Evolutionary conservation across 2,329 filamentous ascomycete species (phyloP).

Genomic region (Albophoma yamanashiensis): DNA sequence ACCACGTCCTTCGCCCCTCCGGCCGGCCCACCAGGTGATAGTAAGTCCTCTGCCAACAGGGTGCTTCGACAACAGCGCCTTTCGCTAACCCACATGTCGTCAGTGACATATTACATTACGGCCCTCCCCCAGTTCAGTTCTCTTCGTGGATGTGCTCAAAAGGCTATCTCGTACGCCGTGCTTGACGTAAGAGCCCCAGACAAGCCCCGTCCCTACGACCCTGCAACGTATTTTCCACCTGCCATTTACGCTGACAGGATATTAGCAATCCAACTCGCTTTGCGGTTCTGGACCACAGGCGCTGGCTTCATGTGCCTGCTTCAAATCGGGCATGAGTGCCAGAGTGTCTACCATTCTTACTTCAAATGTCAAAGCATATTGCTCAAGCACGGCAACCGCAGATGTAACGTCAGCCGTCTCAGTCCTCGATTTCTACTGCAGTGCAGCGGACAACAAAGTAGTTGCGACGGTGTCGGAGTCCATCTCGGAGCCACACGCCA

Average conservation of each 20-base stretch:
- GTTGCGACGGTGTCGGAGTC: constrained; percentile 31
- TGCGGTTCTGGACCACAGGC: constrained; percentile 36
- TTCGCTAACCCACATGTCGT: neutral
- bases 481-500: constrained; percentile 6
- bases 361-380: constrained; percentile 31
- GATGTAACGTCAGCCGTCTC: constrained; percentile 34
- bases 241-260: constrained; percentile 7
- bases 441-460: constrained; percentile 31
- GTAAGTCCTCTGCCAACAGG: constrained; percentile 20
- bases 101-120: constrained; percentile 45
- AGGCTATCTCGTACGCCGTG: constrained; percentile 30
- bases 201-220: neutral
- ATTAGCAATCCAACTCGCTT: constrained; percentile 19
- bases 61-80: too few relatives aligned
- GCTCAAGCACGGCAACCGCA: constrained; percentile 29
- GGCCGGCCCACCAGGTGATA: constrained; percentile 37
- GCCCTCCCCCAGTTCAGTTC: constrained; percentile 34
- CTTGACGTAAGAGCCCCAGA: constrained; percentile 20
- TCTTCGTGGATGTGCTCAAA: constrained; percentile 33
- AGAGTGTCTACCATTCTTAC: constrained; percentile 31
- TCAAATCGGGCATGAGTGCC: constrained; percentile 36
- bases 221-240: neutral
- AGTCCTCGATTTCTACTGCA: constrained; percentile 38
- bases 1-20: constrained; percentile 37
- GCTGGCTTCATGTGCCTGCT: constrained; percentile 40